Conservation (phyloP, 148 eudicot genomes). For the Vaccinium macrocarpon region DNA sequence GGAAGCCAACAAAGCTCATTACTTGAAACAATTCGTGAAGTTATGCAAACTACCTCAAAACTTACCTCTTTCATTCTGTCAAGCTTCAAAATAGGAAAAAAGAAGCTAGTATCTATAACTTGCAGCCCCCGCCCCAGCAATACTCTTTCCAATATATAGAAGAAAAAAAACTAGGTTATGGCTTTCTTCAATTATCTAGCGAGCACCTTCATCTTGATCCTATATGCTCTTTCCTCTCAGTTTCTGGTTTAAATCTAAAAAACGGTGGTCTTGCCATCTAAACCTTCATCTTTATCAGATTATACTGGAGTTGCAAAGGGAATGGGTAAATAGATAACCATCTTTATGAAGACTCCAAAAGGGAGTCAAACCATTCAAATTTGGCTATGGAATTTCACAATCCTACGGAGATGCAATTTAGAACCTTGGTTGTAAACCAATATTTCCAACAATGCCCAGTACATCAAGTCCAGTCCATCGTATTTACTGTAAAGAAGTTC, state of each 20-base stretch:
- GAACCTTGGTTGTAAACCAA: neutral
- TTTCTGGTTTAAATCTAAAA: neutral
- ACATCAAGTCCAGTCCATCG: slow-evolving; percentile 4
- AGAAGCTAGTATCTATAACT: neutral
- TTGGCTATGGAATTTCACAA: neutral
- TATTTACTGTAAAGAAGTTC: neutral
- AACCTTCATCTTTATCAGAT: slow-evolving; percentile 1
- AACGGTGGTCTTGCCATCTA: neutral
- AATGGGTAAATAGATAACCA: neutral
- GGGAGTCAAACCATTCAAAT: neutral
- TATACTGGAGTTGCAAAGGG: neutral
- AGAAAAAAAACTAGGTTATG: neutral
- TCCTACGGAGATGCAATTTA: neutral
- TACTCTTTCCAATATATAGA: neutral
- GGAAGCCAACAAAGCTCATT: neutral
- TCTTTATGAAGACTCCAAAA: neutral
- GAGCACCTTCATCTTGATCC: slow-evolving; percentile 8
- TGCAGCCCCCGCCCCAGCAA: neutral
- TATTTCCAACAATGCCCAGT: neutral
- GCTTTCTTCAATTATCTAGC: neutral
- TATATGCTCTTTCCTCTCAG: neutral
- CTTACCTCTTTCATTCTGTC: neutral
- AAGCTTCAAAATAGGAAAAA: neutral
- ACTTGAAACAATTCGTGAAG: neutral
- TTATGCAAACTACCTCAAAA: neutral